Percentiles rank a stretch among this genome's conserved stretches.
Evolutionary conservation across 495 filamentous ascomycete species (phyloP).

Genomic region (Evansstolkia leycettana): DNA sequence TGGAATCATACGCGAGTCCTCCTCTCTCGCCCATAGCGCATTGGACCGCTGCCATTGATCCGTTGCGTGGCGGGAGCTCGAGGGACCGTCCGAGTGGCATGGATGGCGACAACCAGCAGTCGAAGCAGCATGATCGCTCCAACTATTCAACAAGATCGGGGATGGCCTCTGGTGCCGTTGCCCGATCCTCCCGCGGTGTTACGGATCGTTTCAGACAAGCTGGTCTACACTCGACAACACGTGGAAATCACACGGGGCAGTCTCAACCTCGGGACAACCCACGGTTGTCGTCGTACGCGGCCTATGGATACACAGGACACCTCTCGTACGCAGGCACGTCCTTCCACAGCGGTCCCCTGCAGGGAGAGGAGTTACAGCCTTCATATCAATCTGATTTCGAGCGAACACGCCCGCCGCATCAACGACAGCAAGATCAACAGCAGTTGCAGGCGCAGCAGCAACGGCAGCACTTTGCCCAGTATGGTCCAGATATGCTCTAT

Average conservation of each 20-base stretch:
- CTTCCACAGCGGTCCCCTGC: slow-evolving; percentile 29
- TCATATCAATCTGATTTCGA: slow-evolving; percentile 32
- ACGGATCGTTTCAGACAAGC: slow-evolving; percentile 24
- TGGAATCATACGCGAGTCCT: slow-evolving; percentile 46
- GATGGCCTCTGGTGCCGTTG: slow-evolving; percentile 12
- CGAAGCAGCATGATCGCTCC: slow-evolving; percentile 53
- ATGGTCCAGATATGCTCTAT: slow-evolving; percentile 65
- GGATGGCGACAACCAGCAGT: slow-evolving; percentile 56
- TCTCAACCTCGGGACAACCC: slow-evolving; percentile 22
- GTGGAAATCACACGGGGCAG: slow-evolving; percentile 22
- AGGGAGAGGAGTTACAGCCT: slow-evolving; percentile 26
- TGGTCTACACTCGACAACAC: slow-evolving; percentile 20
- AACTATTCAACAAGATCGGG: slow-evolving; percentile 15
- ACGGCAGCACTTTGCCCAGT: slow-evolving; percentile 35
- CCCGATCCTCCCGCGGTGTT: slow-evolving; percentile 11
- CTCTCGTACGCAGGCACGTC: slow-evolving; percentile 9
- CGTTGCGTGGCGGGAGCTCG: slow-evolving; percentile 27
- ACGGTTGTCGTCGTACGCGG: slow-evolving; percentile 21
- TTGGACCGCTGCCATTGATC: slow-evolving; percentile 35
- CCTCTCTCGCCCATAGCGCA: slow-evolving; percentile 47
- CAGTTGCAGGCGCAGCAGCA: slow-evolving; percentile 8
- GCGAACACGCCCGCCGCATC: slow-evolving; percentile 15
- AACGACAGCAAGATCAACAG: slow-evolving; percentile 11
- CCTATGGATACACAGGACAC: slow-evolving; percentile 33
- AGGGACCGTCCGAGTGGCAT: slow-evolving; percentile 42